Evolutionary conservation across 805 yeast genomes (phyloP).

Genomic region (Lachancea dasiensis): DNA sequence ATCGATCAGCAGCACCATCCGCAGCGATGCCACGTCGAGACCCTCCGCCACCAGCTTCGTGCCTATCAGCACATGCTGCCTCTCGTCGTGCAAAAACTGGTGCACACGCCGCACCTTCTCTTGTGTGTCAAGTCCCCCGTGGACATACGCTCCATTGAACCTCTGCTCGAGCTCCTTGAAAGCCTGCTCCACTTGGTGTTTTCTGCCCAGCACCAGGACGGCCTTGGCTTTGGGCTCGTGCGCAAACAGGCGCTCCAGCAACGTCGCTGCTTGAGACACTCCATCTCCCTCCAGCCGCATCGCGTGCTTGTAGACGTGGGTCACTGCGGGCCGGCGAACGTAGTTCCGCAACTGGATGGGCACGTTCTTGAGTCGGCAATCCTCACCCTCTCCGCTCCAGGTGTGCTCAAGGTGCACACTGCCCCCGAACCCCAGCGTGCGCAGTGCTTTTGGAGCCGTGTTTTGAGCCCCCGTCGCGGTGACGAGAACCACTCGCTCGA

Average conservation of each 20-base stretch:
- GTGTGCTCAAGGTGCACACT: neutral
- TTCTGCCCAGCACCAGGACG: neutral
- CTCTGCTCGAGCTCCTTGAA: neutral
- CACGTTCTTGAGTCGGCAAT: neutral
- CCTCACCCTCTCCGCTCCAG: neutral
- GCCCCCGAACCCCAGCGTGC: neutral
- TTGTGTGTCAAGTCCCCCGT: too few species aligned
- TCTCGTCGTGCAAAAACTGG: too few species aligned
- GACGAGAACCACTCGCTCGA: neutral
- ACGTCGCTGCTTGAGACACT: neutral
- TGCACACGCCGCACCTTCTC: too few species aligned
- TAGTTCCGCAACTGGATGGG: neutral
- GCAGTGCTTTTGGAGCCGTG: neutral
- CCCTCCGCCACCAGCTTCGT: too few species aligned
- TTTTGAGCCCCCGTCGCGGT: constrained; percentile 1
- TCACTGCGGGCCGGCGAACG: neutral
- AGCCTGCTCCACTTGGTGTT: neutral
- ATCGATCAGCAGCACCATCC: too few species aligned
- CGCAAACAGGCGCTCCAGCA: neutral
- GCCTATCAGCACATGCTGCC: too few species aligned
- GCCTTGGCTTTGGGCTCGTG: neutral
- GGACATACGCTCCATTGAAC: too few species aligned
- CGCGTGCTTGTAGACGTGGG: constrained; percentile 2
- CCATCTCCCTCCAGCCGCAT: neutral
- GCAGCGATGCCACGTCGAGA: too few species aligned